A percentile compares a stretch with the other conserved stretches of the same genome.
These are phyloP conservation scores for Glomus cerebriforme DNA, from an alignment of 192 early-diverging fungal genomes.

Conservation along the genomic window DNA sequence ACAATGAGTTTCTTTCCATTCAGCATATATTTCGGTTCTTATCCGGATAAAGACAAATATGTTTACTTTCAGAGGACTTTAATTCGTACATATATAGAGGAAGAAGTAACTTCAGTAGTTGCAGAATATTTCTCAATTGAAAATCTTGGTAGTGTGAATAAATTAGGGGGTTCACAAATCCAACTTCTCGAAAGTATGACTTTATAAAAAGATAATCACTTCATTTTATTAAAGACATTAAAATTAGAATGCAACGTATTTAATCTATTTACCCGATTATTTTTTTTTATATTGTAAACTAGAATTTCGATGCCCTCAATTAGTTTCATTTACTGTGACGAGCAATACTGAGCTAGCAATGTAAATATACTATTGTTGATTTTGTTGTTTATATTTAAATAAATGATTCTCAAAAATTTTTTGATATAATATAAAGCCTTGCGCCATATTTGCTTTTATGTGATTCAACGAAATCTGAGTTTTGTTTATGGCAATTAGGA, in stretches of 20 bases:
- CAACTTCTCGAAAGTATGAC: background rate
- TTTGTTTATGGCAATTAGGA: background rate
- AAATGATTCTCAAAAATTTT: background rate
- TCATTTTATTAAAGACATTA: background rate
- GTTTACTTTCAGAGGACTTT: background rate
- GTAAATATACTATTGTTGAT: background rate
- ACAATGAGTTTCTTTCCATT: background rate
- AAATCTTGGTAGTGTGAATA: background rate
- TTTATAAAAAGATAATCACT: background rate
- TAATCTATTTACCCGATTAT: no score
- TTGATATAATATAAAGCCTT: background rate
- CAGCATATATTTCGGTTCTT: background rate
- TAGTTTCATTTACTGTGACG: background rate
- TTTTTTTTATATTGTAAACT: background rate
- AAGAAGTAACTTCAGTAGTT: background rate
- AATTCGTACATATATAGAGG: background rate
- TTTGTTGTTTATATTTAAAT: background rate
- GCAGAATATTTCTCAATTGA: background rate
- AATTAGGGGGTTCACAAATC: background rate
- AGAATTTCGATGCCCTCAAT: background rate
- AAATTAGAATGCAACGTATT: background rate
- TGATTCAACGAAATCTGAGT: background rate
- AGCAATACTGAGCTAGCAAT: background rate
- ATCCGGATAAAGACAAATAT: background rate
- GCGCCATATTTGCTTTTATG: slow-evolving; percentile 9